Evolutionary conservation across 495 filamentous ascomycete genomes (phyloP).

Genomic region (Penicillium manginii): DNA sequence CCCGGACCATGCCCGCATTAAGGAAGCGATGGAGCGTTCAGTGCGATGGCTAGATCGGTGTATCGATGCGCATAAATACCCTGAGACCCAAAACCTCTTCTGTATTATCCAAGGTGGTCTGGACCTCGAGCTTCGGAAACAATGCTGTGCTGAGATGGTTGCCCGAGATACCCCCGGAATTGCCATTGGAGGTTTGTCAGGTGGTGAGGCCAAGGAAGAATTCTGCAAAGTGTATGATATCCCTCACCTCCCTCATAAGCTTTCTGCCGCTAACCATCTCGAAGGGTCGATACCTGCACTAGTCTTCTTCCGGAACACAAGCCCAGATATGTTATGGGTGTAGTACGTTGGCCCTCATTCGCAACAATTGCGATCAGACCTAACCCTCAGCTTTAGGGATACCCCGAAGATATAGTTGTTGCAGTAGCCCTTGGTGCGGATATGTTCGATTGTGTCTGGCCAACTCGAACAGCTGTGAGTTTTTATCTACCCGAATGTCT

Average conservation of each 20-base stretch:
- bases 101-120: conserved; percentile 98
- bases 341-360: conserved; percentile 54
- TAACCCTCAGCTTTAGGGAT: conserved; percentile 55
- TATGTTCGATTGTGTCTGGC: conserved; percentile 99
- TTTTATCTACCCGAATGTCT: not conserved
- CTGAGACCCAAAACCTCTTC: conserved; percentile 88
- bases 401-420: conserved; percentile 92
- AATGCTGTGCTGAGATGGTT: conserved; percentile 91
- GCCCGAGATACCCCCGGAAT: conserved; percentile 91
- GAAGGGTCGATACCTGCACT: conserved; percentile 83
- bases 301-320: conserved; percentile 83
- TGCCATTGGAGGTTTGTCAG: conserved; percentile 91
- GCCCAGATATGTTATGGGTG: conserved; percentile 97
- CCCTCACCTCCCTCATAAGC: not conserved
- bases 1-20: conserved; percentile 81
- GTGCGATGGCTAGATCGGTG: conserved; percentile 99
- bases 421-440: conserved; percentile 92
- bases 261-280: conserved; percentile 11
- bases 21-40: conserved; percentile 92
- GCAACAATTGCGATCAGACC: not conserved
- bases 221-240: conserved; percentile 62
- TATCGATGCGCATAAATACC: conserved; percentile 87
- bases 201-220: conserved; percentile 74
- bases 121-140: conserved; percentile 82
- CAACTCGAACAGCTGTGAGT: conserved; percentile 82